phyloP scores from a whole-genome alignment of 73 alveolate species.

The Paramecium octaurelia region DNA sequence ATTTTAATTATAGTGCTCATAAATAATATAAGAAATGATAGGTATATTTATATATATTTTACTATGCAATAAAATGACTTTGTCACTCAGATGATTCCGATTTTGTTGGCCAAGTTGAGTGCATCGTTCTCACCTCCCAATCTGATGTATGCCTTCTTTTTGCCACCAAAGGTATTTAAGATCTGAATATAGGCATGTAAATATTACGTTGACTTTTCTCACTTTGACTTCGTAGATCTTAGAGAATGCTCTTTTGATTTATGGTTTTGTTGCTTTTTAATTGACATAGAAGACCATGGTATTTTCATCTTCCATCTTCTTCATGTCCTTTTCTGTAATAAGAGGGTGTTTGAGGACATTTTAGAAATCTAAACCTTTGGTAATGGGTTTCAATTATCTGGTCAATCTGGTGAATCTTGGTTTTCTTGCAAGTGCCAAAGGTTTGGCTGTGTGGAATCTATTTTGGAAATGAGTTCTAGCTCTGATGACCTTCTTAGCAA shows the following conservation, averaged over 20 bases:
- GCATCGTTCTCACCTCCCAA: conserved; percentile 77
- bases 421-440: conserved; percentile 37
- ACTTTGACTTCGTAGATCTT: conserved; percentile 72
- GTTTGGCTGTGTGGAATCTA: conserved; percentile 30
- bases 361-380: conserved; percentile 64
- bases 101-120: conserved; percentile 79
- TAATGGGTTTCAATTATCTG: conserved; percentile 11
- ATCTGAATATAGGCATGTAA: conserved; percentile 1
- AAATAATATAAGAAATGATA: background rate
- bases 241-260: conserved; percentile 79
- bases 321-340: conserved; percentile 80
- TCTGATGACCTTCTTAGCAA: background rate
- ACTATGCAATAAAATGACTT: background rate
- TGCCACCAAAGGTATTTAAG: conserved; percentile 74
- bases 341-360: conserved; percentile 78
- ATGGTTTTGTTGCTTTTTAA: conserved; percentile 75
- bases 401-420: conserved; percentile 18
- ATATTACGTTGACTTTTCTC: conserved; percentile 69
- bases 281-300: conserved; percentile 82
- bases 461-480: conserved; percentile 31
- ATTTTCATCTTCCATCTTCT: conserved; percentile 85
- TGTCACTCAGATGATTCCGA: conserved; percentile 77
- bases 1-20: background rate
- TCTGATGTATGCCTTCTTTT: conserved; percentile 83
- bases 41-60: background rate